phyloP scores from a whole-genome alignment of 1,284 basidiomycete genomes.

The Schizophyllum amplum region DNA sequence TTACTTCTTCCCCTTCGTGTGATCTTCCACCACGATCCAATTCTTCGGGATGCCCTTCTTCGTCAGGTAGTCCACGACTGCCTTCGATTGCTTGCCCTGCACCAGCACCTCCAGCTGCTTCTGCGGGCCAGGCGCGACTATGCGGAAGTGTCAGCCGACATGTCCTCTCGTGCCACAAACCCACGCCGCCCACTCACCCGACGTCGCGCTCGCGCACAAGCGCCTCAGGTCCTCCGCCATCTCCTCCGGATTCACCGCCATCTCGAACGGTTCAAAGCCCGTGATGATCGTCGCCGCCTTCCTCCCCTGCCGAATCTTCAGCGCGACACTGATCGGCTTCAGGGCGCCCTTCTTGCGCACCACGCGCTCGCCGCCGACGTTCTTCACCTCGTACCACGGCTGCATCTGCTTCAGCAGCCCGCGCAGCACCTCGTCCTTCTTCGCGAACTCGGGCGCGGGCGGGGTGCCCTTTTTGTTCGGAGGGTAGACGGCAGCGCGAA shows the following conservation, averaged over 20 bases:
- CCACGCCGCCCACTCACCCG: constrained; percentile 38
- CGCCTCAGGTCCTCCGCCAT: constrained; percentile 76
- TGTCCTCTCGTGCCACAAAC: background rate
- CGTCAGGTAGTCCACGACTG: constrained; percentile 57
- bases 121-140: constrained; percentile 48
- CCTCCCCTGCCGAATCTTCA: constrained; percentile 69
- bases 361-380: constrained; percentile 41
- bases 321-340: constrained; percentile 57
- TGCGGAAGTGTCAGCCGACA: constrained; percentile 23
- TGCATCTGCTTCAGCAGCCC: constrained; percentile 60
- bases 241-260: constrained; percentile 55
- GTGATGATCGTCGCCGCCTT: constrained; percentile 72
- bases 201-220: constrained; percentile 70
- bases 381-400: constrained; percentile 55
- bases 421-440: constrained; percentile 57
- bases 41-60: constrained; percentile 69
- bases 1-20: background rate
- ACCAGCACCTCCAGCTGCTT: constrained; percentile 60
- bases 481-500: constrained; percentile 38
- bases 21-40: constrained; percentile 50
- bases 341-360: constrained; percentile 65
- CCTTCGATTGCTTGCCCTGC: constrained; percentile 72
- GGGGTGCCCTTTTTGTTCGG: constrained; percentile 34
- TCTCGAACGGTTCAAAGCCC: constrained; percentile 64
- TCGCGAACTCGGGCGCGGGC: constrained; percentile 43